Conservation (phyloP, 768 basidiomycete genomes). For the Macrolepiota albuminosa region DNA sequence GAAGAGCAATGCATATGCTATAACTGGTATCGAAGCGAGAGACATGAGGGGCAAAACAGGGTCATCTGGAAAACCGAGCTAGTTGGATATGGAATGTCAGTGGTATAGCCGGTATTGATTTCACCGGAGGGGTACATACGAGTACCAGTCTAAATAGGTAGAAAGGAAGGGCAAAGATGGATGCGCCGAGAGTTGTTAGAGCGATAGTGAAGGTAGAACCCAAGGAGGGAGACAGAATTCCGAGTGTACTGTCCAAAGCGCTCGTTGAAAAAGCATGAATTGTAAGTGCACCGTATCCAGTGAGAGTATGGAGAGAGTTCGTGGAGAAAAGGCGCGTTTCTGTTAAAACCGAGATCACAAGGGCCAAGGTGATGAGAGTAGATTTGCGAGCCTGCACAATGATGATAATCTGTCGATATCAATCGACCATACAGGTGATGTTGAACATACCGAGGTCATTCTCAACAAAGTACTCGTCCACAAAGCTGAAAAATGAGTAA, state of each 20-base stretch:
- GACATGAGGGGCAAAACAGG: conserved; percentile 54
- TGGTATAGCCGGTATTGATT: neutral
- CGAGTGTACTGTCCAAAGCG: conserved; percentile 58
- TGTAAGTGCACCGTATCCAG: conserved; percentile 63
- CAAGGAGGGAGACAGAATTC: conserved; percentile 52
- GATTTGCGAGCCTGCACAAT: conserved; percentile 44
- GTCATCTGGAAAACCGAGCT: conserved; percentile 48
- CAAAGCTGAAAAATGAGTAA: conserved; percentile 63
- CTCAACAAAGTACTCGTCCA: conserved; percentile 56
- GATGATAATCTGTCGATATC: neutral
- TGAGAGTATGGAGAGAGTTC: conserved; percentile 41
- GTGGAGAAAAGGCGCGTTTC: conserved; percentile 44
- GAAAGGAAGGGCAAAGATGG: conserved; percentile 57
- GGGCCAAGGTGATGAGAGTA: conserved; percentile 39
- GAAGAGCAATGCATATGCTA: conserved; percentile 61
- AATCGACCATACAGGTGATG: neutral
- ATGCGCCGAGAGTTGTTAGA: conserved; percentile 57
- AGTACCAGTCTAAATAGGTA: conserved; percentile 57
- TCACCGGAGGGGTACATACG: conserved; percentile 32
- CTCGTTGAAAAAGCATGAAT: conserved; percentile 56
- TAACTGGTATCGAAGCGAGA: conserved; percentile 53
- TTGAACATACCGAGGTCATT: conserved; percentile 39
- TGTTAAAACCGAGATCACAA: conserved; percentile 51
- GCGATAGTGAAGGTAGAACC: conserved; percentile 53
- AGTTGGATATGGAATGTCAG: conserved; percentile 1